Base-by-base conservation (phyloP, 371 early-diverging fungal species). In the Mortierella sp. region DNA sequence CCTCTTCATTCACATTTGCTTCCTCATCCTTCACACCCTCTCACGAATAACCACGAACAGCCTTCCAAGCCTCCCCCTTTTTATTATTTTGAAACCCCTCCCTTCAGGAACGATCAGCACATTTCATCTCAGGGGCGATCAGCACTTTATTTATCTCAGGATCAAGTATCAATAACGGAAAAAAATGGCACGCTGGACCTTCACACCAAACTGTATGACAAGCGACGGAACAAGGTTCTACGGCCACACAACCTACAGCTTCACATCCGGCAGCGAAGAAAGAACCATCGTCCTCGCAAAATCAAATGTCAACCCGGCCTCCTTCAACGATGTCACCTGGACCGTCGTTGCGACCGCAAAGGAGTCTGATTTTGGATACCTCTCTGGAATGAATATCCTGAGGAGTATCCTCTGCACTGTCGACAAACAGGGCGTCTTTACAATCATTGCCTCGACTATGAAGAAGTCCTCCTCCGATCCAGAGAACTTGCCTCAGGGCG, bases 221-320 rank as follows among this genome's bases (percentile, higher is more conserved):
- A 69, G 79, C 26, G 73, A 82, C 37, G 83, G 83, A 26, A 34
- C 69, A 8, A 55, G 59, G 21, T 57, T 82, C 70, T 82, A 76
- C 24, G 76, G 71, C 13, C 73, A 76, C 13, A 51, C 67, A 28
- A 4, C 40, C 13, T n/a, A 55, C 61, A 50, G 26, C n/a, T 19
- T 34, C 19, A 34, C 19, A 31, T 37, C 59, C 37, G 19, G 13
- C 8, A 64, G 8, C 10, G n/a, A 5, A n/a, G 51, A 14, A 11
- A 24, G 61, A 24, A 72, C 64, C 16, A 75, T 79, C 40, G 51
- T 73, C 70, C 73, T 83, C 24, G 75, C 73, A 8, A 53, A 74
- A 44, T 80, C 80, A 40, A 83, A 75, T 44, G 34, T 72, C 54
- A 54, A 69, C 46, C 78, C 84, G 9, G 16, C 69, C 19, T 77